Conservation (phyloP, 192 early-diverging fungal genomes). For the Gryganskiella cystojenkinii region DNA sequence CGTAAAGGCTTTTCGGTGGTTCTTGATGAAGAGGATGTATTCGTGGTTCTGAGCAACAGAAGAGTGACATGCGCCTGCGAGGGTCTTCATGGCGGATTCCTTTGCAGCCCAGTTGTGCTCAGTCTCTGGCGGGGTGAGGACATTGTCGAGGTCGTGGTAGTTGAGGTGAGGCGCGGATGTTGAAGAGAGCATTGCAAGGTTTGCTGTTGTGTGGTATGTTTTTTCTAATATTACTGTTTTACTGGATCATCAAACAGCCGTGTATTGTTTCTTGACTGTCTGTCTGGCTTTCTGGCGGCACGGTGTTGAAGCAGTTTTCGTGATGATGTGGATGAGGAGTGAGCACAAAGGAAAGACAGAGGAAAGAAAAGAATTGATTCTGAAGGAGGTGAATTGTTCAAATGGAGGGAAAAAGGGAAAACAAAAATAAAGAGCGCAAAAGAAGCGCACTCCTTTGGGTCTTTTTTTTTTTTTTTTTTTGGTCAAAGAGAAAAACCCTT, state of each 20-base stretch:
- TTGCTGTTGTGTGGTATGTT: no score
- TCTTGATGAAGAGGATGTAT: slow-evolving; percentile 42
- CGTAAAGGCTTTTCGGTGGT: slow-evolving; percentile 34
- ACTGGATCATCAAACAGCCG: no score
- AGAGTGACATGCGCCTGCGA: slow-evolving; percentile 37
- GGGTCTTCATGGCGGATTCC: slow-evolving; percentile 37
- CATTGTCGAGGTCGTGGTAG: slow-evolving; percentile 45
- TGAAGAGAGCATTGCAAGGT: slow-evolving; percentile 18
- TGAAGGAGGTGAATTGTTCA: no score
- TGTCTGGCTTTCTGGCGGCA: neutral
- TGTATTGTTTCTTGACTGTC: no score
- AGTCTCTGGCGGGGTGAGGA: slow-evolving; percentile 47
- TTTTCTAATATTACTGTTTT: no score
- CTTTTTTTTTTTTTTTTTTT: slow-evolving; percentile 2
- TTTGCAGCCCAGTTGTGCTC: slow-evolving; percentile 53
- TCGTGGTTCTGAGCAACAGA: slow-evolving; percentile 36
- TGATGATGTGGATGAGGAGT: neutral
- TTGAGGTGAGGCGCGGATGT: slow-evolving; percentile 23
- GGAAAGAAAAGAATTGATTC: neutral
- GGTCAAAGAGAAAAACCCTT: no score
- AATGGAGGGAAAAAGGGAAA: neutral
- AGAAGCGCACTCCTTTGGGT: no score
- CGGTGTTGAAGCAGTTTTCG: neutral
- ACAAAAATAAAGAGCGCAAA: neutral
- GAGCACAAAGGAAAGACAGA: neutral